These are phyloP conservation scores for Cyberlindnera meyerae DNA, from an alignment of 805 yeast genomes.

Conservation along the genomic window DNA sequence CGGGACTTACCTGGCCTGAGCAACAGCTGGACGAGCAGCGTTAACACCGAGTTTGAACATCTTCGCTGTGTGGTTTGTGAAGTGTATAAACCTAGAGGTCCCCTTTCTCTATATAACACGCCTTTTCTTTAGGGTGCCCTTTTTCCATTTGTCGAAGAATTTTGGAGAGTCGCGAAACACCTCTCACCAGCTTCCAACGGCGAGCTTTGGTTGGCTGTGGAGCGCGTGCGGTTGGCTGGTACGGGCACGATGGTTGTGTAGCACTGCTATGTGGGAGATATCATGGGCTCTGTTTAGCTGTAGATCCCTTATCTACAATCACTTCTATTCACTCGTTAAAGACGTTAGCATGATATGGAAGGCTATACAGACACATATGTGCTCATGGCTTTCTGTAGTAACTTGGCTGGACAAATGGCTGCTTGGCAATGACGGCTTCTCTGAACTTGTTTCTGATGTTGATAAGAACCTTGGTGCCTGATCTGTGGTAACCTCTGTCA, in stretches of 20 bases:
- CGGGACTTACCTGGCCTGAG: constrained; percentile 26
- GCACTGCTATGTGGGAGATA: too few species aligned
- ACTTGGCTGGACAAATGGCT: constrained; percentile 78
- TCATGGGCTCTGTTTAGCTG: too few species aligned
- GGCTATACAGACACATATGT: too few species aligned
- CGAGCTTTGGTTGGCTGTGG: constrained; percentile 22
- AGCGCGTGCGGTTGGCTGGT: constrained; percentile 5
- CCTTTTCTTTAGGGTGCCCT: constrained; percentile 11
- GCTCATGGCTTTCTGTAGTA: constrained; percentile 48
- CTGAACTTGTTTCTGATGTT: constrained; percentile 81
- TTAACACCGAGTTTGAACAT: constrained; percentile 29
- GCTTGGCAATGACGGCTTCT: constrained; percentile 67
- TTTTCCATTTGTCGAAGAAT: constrained; percentile 17
- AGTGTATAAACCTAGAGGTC: not conserved
- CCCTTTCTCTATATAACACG: too few species aligned
- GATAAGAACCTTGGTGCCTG: constrained; percentile 66
- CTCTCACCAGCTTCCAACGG: too few species aligned
- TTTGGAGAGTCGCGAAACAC: constrained; percentile 9
- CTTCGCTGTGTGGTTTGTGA: constrained; percentile 14
- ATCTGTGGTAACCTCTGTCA: constrained; percentile 62
- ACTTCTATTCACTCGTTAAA: too few species aligned
- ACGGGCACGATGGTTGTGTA: constrained; percentile 3
- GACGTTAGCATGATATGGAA: too few species aligned
- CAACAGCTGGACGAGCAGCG: constrained; percentile 29
- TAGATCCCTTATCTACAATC: too few species aligned